A percentile compares a stretch with the other conserved stretches of the same genome.
Evolutionary conservation across 192 early-diverging fungal genomes (phyloP).

Genomic region (Linnemannia hyalina): DNA sequence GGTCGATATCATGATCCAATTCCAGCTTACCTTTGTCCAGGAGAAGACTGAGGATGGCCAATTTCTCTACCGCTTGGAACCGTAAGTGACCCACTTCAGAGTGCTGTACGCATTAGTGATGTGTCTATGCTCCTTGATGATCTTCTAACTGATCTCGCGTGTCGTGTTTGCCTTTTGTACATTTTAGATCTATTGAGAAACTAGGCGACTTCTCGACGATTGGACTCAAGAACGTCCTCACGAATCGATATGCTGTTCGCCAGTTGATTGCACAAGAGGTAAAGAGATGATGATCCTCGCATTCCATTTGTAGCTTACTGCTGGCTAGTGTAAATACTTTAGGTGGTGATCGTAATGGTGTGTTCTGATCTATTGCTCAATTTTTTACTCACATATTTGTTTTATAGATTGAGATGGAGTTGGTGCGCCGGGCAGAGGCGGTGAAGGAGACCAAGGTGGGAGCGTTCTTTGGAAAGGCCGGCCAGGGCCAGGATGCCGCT

Average conservation of each 20-base stretch:
- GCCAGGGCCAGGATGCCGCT: constrained; percentile 27
- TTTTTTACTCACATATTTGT: not conserved
- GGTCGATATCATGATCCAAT: constrained; percentile 76
- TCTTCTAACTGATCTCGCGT: not conserved
- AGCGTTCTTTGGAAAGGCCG: constrained; percentile 22
- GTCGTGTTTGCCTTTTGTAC: not conserved
- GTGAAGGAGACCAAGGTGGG: constrained; percentile 21
- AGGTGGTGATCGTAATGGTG: not conserved
- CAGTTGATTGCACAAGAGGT: constrained; percentile 89
- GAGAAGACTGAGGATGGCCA: constrained; percentile 73
- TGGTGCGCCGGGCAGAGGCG: constrained; percentile 53
- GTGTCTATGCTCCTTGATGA: not conserved
- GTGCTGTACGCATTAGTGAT: not conserved
- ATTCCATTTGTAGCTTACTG: not conserved
- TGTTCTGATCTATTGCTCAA: constrained; percentile 3
- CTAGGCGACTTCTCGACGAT: constrained; percentile 57
- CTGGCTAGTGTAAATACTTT: not conserved
- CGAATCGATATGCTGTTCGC: constrained; percentile 80
- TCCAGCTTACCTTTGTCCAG: constrained; percentile 79
- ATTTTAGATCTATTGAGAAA: constrained; percentile 62
- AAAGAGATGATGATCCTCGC: constrained; percentile 10
- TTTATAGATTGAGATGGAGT: constrained; percentile 65
- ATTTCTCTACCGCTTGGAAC: constrained; percentile 77
- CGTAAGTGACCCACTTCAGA: constrained; percentile 66
- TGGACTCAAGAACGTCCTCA: constrained; percentile 59